phyloP scores from a whole-genome alignment of 2,329 filamentous ascomycete species.

The Talaromyces marneffei region DNA sequence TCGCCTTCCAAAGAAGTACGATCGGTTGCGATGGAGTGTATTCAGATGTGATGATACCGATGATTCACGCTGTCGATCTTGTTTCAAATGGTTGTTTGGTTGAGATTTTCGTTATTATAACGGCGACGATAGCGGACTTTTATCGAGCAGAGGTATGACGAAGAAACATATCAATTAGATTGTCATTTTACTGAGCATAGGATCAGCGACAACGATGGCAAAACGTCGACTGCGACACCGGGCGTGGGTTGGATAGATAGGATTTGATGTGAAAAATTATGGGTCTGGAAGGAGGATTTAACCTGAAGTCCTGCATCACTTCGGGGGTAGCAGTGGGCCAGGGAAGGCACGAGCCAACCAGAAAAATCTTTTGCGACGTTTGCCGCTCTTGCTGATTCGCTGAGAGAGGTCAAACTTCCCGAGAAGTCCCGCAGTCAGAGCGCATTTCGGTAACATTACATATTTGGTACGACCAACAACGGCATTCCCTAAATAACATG shows the following conservation, averaged over 20 bases:
- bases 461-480: neutral
- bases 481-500: neutral
- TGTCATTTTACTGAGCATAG: neutral
- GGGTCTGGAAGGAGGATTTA: neutral
- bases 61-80: neutral
- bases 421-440: neutral
- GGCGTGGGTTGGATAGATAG: neutral
- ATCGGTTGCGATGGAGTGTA: neutral
- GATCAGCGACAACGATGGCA: neutral
- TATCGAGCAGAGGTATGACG: neutral
- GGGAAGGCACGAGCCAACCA: slow-evolving; percentile 5
- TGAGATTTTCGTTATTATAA: neutral
- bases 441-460: neutral
- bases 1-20: neutral
- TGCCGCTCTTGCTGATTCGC: slow-evolving; percentile 6
- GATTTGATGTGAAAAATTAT: neutral
- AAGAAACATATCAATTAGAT: neutral
- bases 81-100: neutral
- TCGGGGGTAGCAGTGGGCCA: neutral
- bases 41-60: neutral
- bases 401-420: neutral
- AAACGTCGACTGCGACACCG: neutral
- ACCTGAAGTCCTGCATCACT: neutral
- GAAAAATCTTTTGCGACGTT: neutral
- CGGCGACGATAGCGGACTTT: neutral